Evolutionary conservation across 2,329 filamentous ascomycete species (phyloP).

Genomic region (Sporothrix mexicana): DNA sequence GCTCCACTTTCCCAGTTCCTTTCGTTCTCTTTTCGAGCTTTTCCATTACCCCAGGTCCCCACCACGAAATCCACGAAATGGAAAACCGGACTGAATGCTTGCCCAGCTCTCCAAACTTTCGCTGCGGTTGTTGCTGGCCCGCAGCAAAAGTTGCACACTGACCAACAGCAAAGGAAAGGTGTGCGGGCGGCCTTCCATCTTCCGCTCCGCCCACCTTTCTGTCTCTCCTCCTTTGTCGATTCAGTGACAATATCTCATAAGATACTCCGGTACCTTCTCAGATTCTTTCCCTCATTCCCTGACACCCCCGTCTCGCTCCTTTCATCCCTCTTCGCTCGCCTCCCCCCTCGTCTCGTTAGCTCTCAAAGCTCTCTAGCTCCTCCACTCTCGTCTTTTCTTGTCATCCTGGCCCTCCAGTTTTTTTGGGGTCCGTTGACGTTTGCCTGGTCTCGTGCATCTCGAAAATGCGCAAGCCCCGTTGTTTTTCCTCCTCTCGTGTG

Average conservation of each 20-base stretch:
- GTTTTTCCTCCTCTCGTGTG: conserved; percentile 3
- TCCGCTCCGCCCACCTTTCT: conserved; percentile 3
- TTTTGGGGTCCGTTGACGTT: background rate
- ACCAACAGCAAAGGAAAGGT: background rate
- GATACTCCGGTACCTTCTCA: background rate
- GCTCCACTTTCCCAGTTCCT: background rate
- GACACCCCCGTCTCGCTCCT: conserved; percentile 14
- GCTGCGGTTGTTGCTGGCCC: conserved; percentile 4
- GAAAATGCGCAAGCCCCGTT: conserved; percentile 17
- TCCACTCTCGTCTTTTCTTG: conserved; percentile 4
- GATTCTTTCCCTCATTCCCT: background rate
- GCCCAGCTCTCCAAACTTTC: background rate
- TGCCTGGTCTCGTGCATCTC: conserved; percentile 22
- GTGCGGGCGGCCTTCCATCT: conserved; percentile 2
- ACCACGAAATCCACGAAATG: background rate
- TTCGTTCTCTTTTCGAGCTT: background rate
- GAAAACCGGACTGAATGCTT: background rate
- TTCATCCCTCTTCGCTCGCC: background rate
- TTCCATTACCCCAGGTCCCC: conserved; percentile 30
- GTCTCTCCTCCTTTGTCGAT: background rate
- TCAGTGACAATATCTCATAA: background rate
- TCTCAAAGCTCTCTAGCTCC: background rate
- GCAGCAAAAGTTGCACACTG: background rate
- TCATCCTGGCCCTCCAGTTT: background rate
- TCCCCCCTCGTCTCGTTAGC: background rate